Evolutionary conservation across 306 rosid genomes (phyloP), one percentile per base, ranked within the genome.

Genomic region (Pyrus communis): DNA sequence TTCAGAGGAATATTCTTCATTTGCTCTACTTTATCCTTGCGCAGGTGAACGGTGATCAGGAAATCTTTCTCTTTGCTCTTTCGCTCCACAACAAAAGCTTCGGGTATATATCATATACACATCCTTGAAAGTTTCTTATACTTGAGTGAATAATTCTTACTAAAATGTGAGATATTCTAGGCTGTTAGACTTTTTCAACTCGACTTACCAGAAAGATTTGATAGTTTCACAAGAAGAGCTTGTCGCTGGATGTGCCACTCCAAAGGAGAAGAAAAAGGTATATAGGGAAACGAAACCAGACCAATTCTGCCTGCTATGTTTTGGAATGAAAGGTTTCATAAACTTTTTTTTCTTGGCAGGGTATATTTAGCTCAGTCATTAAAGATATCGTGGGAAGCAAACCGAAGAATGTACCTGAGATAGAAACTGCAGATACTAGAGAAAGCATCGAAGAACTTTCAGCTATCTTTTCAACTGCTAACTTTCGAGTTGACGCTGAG

Each of bases 181-280:
- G 90, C 87, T 77, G 75, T 81, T 89, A 88, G 97, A 89, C 80
- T 57, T 83, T 19, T 76, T 85, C 63, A 74, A 85, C 82, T 79
- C 70, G 72, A 71, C 93, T 62, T 88, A 86, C 83, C 80, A 70
- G 58, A 95, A 84, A 66, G 89, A 88, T 79, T 80, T 72, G 80
- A 81, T 74, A 69, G 27, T 73, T 74, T 62, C 85, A 79, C 88
- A 78, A 69, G 89, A 88, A 83, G 88, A 80, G 52, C 49, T 68
- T 69, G 83, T 72, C 22, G 46, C 85, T 46, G 73, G 63, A 63
- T 67, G 81, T 0, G n/a, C 57, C 74, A 70, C 49, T 58, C 90
- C 38, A 9, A 92, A 90, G 84, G 98, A 90, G 83, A 95, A 85
- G 88, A 94, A 91, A 79, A 92, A 82, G 96, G 98, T 95, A 82